Evolutionary conservation across 2,329 filamentous ascomycete genomes (phyloP).

Genomic region (Paracamarosporium sp.): DNA sequence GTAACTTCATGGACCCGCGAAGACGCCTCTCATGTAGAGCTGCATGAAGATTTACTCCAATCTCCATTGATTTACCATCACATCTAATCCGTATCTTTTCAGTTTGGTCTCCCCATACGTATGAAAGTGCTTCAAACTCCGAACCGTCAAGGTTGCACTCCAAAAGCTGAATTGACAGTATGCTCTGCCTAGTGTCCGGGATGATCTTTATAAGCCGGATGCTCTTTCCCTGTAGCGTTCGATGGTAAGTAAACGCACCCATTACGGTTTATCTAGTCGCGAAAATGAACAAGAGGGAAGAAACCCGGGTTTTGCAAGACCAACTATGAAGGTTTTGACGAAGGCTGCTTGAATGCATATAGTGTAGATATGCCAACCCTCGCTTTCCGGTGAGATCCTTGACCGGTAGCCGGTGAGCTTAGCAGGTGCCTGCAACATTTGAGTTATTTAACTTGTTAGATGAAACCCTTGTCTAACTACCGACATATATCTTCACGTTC

Average conservation of each 20-base stretch:
- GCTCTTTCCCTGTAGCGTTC: background rate
- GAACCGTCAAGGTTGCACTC: slow-evolving; percentile 6
- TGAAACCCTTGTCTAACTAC: no score
- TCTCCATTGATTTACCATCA: slow-evolving; percentile 6
- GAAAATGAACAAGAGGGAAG: no score
- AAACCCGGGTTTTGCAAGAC: no score
- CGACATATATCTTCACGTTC: no score
- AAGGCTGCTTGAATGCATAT: no score
- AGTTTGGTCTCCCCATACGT: slow-evolving; percentile 14
- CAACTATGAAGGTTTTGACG: no score
- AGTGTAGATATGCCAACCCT: no score
- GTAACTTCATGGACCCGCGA: background rate
- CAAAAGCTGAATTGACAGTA: background rate
- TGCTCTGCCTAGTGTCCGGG: background rate
- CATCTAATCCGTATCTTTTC: slow-evolving; percentile 7
- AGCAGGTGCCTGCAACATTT: no score
- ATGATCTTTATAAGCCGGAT: background rate
- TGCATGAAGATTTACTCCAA: slow-evolving; percentile 13
- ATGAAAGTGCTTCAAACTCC: slow-evolving; percentile 15
- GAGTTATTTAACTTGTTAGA: no score
- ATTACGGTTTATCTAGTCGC: no score
- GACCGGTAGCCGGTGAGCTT: no score
- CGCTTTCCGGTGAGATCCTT: no score
- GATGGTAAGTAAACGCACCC: background rate
- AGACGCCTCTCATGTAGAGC: slow-evolving; percentile 7